Conservation (phyloP, 2,329 filamentous ascomycete species). For the Teratosphaeria destructans region DNA sequence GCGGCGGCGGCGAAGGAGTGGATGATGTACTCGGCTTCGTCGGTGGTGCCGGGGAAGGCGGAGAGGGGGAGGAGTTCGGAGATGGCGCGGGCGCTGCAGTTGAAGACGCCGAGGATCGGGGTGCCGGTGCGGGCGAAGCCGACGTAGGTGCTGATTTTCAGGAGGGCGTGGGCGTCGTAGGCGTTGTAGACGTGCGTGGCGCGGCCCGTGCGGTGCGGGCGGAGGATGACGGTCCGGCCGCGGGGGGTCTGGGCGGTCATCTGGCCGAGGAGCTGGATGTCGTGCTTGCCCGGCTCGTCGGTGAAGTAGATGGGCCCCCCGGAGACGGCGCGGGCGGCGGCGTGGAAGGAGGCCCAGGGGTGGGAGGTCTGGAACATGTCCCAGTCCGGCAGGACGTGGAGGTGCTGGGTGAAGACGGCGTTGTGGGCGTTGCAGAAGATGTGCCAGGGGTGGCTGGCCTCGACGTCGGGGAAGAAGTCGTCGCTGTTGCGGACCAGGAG, state of each 20-base stretch:
- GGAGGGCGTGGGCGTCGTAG: conserved; percentile 60
- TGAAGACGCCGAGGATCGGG: conserved; percentile 76
- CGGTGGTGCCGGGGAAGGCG: conserved; percentile 63
- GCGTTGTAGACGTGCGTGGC: conserved; percentile 62
- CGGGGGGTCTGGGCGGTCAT: conserved; percentile 67
- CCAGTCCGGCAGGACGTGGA: conserved; percentile 82
- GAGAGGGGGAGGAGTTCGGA: conserved; percentile 60
- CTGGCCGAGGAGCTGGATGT: conserved; percentile 62
- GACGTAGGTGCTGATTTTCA: conserved; percentile 72
- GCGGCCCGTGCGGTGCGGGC: conserved; percentile 65
- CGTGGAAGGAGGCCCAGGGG: conserved; percentile 71
- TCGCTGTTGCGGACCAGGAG: conserved; percentile 76
- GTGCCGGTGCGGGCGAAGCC: conserved; percentile 58
- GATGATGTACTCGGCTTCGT: conserved; percentile 56
- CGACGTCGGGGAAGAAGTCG: conserved; percentile 81
- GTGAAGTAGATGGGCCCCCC: conserved; percentile 94
- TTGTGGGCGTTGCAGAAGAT: conserved; percentile 92
- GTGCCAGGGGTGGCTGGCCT: conserved; percentile 82
- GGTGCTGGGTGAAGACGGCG: conserved; percentile 65
- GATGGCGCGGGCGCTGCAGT: conserved; percentile 53
- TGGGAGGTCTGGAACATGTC: conserved; percentile 63
- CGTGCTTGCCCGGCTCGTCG: conserved; percentile 73
- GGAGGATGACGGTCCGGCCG: conserved; percentile 68
- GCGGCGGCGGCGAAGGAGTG: conserved; percentile 59
- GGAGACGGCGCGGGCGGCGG: conserved; percentile 76